These are phyloP conservation scores for Vicia villosa DNA, from an alignment of 306 rosid genomes.

Conservation along the genomic window DNA sequence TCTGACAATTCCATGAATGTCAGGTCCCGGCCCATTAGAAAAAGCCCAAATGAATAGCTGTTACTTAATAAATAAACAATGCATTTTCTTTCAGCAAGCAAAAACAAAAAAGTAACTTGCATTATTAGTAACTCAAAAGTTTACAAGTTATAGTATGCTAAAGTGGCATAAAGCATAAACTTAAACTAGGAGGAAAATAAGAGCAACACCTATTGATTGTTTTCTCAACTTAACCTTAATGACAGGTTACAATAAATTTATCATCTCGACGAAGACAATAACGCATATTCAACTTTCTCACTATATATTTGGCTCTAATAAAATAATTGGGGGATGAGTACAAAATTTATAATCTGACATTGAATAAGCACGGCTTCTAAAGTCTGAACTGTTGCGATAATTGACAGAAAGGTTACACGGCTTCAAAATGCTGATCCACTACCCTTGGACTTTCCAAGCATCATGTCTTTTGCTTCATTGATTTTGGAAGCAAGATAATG, in stretches of 20 bases:
- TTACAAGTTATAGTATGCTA: not conserved
- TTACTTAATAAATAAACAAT: not conserved
- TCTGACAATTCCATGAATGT: not conserved
- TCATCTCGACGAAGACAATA: not conserved
- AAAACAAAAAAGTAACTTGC: constrained; percentile 9
- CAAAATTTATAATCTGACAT: constrained; percentile 11
- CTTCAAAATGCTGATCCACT: constrained; percentile 78
- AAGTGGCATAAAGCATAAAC: not conserved
- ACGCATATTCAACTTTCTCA: constrained; percentile 10
- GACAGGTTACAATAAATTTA: constrained; percentile 16
- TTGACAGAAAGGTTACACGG: not conserved
- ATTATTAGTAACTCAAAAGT: not conserved
- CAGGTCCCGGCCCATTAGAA: not conserved
- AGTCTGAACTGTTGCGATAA: constrained; percentile 1
- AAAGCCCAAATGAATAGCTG: not conserved
- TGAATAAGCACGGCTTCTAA: not conserved
- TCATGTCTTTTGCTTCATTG: constrained; percentile 83
- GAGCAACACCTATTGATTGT: not conserved
- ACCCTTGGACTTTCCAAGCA: constrained; percentile 69
- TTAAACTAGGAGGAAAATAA: not conserved
- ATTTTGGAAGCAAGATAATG: constrained; percentile 97
- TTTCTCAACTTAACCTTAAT: not conserved
- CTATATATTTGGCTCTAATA: constrained; percentile 6
- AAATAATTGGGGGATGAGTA: constrained; percentile 2
- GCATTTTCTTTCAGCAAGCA: not conserved